A percentile compares a stretch with the other conserved stretches of the same genome.
Evolutionary conservation across 352 stramenopile genomes (phyloP).

Genomic region (Sclerospora graminicola): DNA sequence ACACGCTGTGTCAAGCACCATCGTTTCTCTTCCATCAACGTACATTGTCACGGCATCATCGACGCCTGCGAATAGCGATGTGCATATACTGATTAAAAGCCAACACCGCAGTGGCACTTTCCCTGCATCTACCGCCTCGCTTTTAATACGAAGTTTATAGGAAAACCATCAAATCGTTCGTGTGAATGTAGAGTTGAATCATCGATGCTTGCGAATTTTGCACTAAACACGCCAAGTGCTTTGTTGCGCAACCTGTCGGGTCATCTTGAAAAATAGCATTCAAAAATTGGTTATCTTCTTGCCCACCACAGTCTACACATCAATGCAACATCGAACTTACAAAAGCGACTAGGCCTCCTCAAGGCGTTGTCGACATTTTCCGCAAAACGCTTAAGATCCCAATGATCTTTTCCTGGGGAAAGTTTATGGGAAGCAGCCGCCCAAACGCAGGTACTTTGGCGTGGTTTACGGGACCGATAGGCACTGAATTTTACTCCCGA

Average conservation of each 20-base stretch:
- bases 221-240: no score
- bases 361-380: slow-evolving; percentile 46
- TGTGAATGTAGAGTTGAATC: slow-evolving; percentile 12
- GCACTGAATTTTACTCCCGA: slow-evolving; percentile 35
- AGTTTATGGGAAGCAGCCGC: slow-evolving; percentile 56
- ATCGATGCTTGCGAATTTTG: not conserved
- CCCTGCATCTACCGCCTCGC: not conserved
- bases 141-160: slow-evolving; percentile 7
- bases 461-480: slow-evolving; percentile 68
- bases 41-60: slow-evolving; percentile 6
- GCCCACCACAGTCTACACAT: no score
- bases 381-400: slow-evolving; percentile 66
- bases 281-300: no score
- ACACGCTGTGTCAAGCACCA: slow-evolving; percentile 1
- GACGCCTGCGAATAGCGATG: slow-evolving; percentile 7
- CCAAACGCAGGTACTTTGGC: slow-evolving; percentile 52
- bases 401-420: slow-evolving; percentile 71
- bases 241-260: no score
- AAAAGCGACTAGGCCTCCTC: slow-evolving; percentile 59
- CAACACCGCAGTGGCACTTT: not conserved
- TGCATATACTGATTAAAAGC: slow-evolving; percentile 20
- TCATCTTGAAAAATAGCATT: no score
- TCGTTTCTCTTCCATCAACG: slow-evolving; percentile 11
- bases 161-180: slow-evolving; percentile 7
- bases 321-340: no score